Evolutionary conservation across 768 basidiomycete species (phyloP), one percentile per base, ranked within the genome.

Genomic region (Pisolithus sp.): DNA sequence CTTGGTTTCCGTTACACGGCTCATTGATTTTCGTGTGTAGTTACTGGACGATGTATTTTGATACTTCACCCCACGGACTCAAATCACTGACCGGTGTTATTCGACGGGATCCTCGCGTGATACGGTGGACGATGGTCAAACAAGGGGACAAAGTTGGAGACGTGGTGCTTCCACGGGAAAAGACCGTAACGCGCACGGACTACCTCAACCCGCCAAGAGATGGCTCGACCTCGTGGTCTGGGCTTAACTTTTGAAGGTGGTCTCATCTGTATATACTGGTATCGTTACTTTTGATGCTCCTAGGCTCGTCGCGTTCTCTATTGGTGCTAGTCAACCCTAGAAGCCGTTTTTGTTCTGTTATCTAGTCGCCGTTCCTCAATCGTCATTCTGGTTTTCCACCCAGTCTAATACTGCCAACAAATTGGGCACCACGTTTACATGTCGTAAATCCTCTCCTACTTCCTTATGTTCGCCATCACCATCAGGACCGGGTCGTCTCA

Each of bases 1-100:
- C 0, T 45, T 23, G n/a, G 54, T 57, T 23, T 65, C 52, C 38
- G 6, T 5, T 34, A 18, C 13, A 26, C 5, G 26, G 26, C 26
- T 26, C 26, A 24, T 24, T 48, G 21, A 20, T 46, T 48, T 24
- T 34, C 5, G 34, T 34, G 13, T 39, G 26, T 30, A 94, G 92
- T 59, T 93, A 93, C 66, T 94, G 90, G 90, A 84, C 86, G 4
- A 79, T 95, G 74, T 80, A 90, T 63, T 95, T 93, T 65, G 93
- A 95, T 73, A 81, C 89, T 4, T 86, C 86, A 8, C 92, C 92
- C 10, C 73, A 73, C 37, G 83, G 81, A 0, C 73, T 94, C 46
- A 71, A 73, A 6, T 72, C 77, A 1, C 73, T 95, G n/a, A 81
- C 82, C 57, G 68, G 72, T 8, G 73, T 86, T 51, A 77, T 94